These are phyloP conservation scores for Kwoniella bestiolae DNA, from an alignment of 768 basidiomycete genomes.

Conservation along the genomic window DNA sequence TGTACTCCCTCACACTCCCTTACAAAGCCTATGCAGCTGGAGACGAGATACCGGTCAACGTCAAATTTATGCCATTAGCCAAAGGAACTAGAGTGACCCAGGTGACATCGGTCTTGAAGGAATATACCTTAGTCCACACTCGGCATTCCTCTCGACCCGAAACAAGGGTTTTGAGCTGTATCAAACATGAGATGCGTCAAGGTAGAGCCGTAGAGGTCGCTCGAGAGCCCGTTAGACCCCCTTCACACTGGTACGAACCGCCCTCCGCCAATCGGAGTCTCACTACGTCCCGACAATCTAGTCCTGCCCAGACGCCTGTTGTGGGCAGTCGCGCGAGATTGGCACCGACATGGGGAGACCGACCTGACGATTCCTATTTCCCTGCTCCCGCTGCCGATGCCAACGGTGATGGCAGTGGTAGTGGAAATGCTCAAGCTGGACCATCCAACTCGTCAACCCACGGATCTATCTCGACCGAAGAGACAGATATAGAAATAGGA, in stretches of 20 bases:
- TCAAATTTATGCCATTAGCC: slow-evolving; percentile 82
- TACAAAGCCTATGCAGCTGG: slow-evolving; percentile 96
- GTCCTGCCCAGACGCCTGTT: slow-evolving; percentile 18
- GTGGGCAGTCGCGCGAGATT: slow-evolving; percentile 8
- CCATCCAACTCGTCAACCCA: slow-evolving; percentile 23
- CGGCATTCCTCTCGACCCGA: slow-evolving; percentile 67
- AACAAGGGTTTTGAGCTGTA: slow-evolving; percentile 66
- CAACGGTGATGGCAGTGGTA: slow-evolving; percentile 6
- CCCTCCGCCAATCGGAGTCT: neutral
- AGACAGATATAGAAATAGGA: slow-evolving; percentile 37
- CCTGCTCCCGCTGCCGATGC: slow-evolving; percentile 5
- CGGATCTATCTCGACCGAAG: slow-evolving; percentile 1
- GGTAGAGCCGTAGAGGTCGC: slow-evolving; percentile 58
- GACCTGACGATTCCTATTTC: slow-evolving; percentile 25
- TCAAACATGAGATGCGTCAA: slow-evolving; percentile 70
- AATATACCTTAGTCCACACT: slow-evolving; percentile 68
- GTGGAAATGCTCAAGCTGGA: slow-evolving; percentile 12
- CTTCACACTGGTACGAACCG: slow-evolving; percentile 15
- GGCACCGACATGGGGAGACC: neutral
- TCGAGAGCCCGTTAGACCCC: slow-evolving; percentile 27
- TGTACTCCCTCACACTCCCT: slow-evolving; percentile 87
- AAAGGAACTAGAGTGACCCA: slow-evolving; percentile 79
- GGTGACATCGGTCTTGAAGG: slow-evolving; percentile 72
- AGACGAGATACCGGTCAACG: slow-evolving; percentile 75
- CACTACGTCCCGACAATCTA: slow-evolving; percentile 10